A percentile compares a stretch with the other conserved stretches of the same genome.
Evolutionary conservation across 2,329 filamentous ascomycete genomes (phyloP).

Genomic region (Coniochaeta sp.): DNA sequence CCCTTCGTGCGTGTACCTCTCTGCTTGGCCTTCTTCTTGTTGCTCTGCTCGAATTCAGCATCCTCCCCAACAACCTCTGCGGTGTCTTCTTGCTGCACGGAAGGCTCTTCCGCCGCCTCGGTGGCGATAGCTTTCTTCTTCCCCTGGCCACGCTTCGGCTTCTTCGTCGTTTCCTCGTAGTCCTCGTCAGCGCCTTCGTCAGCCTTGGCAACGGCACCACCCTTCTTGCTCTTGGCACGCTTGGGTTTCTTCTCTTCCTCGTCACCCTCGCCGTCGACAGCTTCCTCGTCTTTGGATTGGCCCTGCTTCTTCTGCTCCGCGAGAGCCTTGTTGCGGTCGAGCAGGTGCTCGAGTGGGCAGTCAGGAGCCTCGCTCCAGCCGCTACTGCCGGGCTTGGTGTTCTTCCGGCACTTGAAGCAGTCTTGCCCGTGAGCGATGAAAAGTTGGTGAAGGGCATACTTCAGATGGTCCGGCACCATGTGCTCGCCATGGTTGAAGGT

Average conservation of each 20-base stretch:
- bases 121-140: neutral
- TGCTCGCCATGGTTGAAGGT: conserved; percentile 47
- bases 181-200: neutral
- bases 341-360: conserved; percentile 34
- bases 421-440: conserved; percentile 46
- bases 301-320: conserved; percentile 7
- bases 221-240: neutral
- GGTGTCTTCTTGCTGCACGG: neutral
- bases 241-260: neutral
- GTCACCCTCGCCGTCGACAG: neutral
- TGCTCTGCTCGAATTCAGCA: too few species aligned
- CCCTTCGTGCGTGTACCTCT: too few species aligned
- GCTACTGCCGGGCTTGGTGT: conserved; percentile 48
- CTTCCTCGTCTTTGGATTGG: conserved; percentile 4
- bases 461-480: conserved; percentile 42
- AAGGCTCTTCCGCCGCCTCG: neutral
- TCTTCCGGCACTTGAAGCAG: conserved; percentile 37
- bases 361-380: conserved; percentile 50
- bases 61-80: too few species aligned
- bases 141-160: neutral
- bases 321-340: conserved; percentile 23
- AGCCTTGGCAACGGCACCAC: too few species aligned
- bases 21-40: too few species aligned
- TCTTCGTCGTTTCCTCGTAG: neutral
- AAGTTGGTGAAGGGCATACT: conserved; percentile 48